Percentiles rank a stretch among this genome's conserved stretches.
Conservation (phyloP, 495 filamentous ascomycete species). For the Eremomyces bilateralis region DNA sequence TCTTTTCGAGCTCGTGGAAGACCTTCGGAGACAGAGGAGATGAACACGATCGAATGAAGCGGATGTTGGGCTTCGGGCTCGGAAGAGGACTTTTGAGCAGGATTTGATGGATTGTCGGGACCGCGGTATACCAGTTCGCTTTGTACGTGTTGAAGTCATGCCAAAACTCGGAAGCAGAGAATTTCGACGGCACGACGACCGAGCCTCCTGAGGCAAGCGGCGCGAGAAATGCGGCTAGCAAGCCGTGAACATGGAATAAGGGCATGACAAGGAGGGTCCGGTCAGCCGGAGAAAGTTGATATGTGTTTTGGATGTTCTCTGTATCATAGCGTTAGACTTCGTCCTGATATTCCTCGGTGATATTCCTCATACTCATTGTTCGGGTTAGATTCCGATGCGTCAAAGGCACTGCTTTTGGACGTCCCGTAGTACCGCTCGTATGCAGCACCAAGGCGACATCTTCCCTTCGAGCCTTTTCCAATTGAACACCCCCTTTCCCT, state of each 20-base stretch:
- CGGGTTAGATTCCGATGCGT: background rate
- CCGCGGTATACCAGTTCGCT: constrained; percentile 81
- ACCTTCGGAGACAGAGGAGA: constrained; percentile 56
- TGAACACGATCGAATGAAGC: constrained; percentile 75
- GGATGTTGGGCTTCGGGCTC: constrained; percentile 41
- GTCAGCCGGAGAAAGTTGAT: constrained; percentile 41
- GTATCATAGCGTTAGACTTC: constrained; percentile 13
- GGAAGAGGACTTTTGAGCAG: constrained; percentile 49
- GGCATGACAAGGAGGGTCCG: constrained; percentile 80
- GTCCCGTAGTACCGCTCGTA: constrained; percentile 59
- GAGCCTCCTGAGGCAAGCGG: constrained; percentile 51
- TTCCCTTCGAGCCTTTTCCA: constrained; percentile 33
- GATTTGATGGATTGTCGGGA: constrained; percentile 79
- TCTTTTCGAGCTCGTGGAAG: constrained; percentile 50
- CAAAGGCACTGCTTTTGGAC: constrained; percentile 47
- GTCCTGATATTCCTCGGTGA: background rate
- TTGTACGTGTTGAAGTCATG: constrained; percentile 38
- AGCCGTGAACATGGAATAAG: constrained; percentile 71
- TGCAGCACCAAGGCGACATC: constrained; percentile 41
- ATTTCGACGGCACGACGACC: constrained; percentile 48
- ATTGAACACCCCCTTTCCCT: constrained; percentile 29
- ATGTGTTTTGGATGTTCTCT: constrained; percentile 50
- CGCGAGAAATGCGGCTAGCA: constrained; percentile 57
- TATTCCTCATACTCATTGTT: constrained; percentile 1
- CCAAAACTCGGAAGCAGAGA: constrained; percentile 76